Evolutionary conservation across 2,329 filamentous ascomycete genomes (phyloP), one percentile per base, ranked within the genome.

Genomic region (Onygenales sp.): DNA sequence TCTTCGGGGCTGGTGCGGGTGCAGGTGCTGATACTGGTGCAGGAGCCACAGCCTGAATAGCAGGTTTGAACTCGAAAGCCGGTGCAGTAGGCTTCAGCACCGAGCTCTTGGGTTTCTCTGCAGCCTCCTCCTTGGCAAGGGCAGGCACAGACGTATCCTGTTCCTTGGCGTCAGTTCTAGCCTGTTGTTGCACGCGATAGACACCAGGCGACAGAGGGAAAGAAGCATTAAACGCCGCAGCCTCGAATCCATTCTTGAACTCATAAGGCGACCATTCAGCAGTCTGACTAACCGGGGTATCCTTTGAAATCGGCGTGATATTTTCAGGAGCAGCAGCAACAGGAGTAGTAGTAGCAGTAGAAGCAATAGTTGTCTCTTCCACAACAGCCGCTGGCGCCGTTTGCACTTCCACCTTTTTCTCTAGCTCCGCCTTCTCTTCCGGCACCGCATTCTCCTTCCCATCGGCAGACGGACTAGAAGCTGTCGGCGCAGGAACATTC

Each of bases 181-280:
- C n/a, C 11, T 49, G 40, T n/a, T 50, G 33, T 33, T 54, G 37
- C 48, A 36, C 50, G 49, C 8, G 54, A 46, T 51, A 60, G 54
- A 14, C 3, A 8, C 46, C 46, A 39, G 54, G 52, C 52, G 59
- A 37, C 51, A 78, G 76, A 1, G 77, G 76, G 31, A 73, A 71
- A 2, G 80, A 76, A 47, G 76, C 72, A 56, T 77, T 75, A 61
- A 83, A 82, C 55, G 69, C 72, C 32, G 66, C 66, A 10, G 65
- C 69, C 52, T 73, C 68, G 21, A 63, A 66, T 50, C 71, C 65
- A 51, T 74, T 66, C 31, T 78, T 76, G 59, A 84, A 81, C 54
- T 86, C 82, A 55, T 82, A 85, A 0, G 82, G 77, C n/a, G 73
- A 71, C 77, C 78, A 83, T 43, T 76, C 80, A 11, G 74, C 67